Base-by-base conservation (phyloP, 177 flowering plant species). In the Telopea speciosissima region DNA sequence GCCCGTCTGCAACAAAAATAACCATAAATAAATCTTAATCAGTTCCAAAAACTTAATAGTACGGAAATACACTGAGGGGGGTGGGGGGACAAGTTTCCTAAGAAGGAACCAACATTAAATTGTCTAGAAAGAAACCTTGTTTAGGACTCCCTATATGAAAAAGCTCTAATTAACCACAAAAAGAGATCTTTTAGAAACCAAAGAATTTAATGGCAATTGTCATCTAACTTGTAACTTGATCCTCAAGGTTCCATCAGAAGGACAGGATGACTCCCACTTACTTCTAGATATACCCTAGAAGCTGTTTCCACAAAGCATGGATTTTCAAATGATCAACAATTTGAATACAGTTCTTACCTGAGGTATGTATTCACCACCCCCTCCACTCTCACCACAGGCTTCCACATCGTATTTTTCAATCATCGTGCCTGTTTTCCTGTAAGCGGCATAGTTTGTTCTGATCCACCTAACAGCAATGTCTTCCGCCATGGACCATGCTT, bases 391-490 rank as follows among this genome's bases (percentile, higher is more conserved):
- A 68, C 99, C 99, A 75, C 94, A 91, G 64, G 81, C 85, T 58
- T 71, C 62, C 17, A 96, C 98, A 69, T 90, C 86, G 66, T 86
- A 90, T 68, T 96, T 96, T 75, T 96, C 99, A 77, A 87, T 92
- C 96, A 96, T 93, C 11, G 80, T 68, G 9, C 96, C 92, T 9
- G 90, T 88, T 73, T 83, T 83, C 83, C 86, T 91, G 84, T 82
- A 96, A 16, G 88, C 80, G 14, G 69, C 90, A 72, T 91, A 89
- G 78, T 90, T 96, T 68, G 93, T 90, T 79, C 77, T 88, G 70
- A 93, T 85, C 99, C 99, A 96, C 65, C 82, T 83, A 16, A 77
- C 65, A 44, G 90, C 95, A 66, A 96, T 88, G 49, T 93, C 97
- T 76, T 87, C 75, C 52, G 98, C 98, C 69, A 90, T 13, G 21